A percentile compares a stretch with the other conserved stretches of the same genome.
Conservation (phyloP, 176 grass and related monocot genomes). For the Avena atlantica region DNA sequence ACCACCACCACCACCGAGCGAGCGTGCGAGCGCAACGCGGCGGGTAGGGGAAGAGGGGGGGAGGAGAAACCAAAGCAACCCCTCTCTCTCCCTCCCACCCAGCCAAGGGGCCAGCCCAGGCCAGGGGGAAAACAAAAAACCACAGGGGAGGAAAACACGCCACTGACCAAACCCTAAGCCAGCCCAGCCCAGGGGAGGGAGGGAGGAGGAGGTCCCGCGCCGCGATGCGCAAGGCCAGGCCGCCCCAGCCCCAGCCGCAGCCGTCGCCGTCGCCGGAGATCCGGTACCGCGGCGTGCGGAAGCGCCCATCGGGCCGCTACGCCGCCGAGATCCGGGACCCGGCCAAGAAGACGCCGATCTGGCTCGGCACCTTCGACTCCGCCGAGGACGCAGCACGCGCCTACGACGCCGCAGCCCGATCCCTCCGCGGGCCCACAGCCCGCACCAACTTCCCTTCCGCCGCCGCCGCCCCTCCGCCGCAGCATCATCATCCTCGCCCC, state of each 20-base stretch:
- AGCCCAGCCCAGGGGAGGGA: background rate
- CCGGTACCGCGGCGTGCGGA: slow-evolving; percentile 77
- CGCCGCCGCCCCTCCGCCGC: slow-evolving; percentile 16
- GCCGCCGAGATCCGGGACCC: slow-evolving; percentile 95
- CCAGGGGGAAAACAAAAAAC: background rate
- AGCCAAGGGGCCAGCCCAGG: background rate
- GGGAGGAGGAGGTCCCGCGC: background rate
- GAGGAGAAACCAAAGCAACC: slow-evolving; percentile 38
- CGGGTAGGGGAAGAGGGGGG: background rate
- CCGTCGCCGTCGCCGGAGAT: slow-evolving; percentile 56
- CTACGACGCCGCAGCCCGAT: slow-evolving; percentile 74
- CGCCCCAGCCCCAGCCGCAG: slow-evolving; percentile 29
- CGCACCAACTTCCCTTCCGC: slow-evolving; percentile 70
- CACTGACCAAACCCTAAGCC: slow-evolving; percentile 59
- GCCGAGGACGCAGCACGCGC: slow-evolving; percentile 85
- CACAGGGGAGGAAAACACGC: slow-evolving; percentile 10
- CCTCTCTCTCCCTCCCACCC: background rate
- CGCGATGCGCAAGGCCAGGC: slow-evolving; percentile 59
- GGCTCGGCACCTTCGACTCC: slow-evolving; percentile 82
- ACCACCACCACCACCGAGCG: background rate
- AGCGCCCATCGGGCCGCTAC: slow-evolving; percentile 76
- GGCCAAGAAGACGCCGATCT: slow-evolving; percentile 75
- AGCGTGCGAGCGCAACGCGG: background rate
- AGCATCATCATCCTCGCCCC: background rate
- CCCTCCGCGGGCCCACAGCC: slow-evolving; percentile 64